A percentile compares a stretch with the other conserved stretches of the same genome.
These are phyloP conservation scores for Cordyceps fumosorosea DNA, from an alignment of 2,329 filamentous ascomycete species.

Conservation along the genomic window DNA sequence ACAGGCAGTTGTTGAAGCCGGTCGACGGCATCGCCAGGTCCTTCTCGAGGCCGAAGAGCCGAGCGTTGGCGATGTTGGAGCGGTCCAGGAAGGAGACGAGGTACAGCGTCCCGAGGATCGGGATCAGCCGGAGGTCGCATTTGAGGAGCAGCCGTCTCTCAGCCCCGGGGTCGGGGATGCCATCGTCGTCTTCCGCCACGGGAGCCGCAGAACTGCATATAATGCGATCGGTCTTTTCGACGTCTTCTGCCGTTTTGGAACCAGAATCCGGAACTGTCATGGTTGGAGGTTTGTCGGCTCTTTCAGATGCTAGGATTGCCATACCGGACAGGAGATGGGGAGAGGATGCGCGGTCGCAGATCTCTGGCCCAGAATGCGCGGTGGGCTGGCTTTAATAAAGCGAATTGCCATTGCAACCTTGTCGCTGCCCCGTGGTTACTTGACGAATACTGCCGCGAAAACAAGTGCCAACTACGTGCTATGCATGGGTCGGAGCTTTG, in stretches of 20 bases:
- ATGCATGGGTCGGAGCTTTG: not conserved
- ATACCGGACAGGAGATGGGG: no score
- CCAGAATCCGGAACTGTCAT: no score
- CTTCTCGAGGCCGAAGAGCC: conserved; percentile 41
- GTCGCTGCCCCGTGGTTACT: not conserved
- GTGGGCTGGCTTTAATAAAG: no score
- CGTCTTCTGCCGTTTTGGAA: no score
- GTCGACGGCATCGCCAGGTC: conserved; percentile 14
- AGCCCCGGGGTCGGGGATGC: no score
- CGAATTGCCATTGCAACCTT: not conserved
- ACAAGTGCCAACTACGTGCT: not conserved
- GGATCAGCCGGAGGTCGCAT: conserved; percentile 14
- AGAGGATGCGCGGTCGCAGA: no score
- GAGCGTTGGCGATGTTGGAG: conserved; percentile 43
- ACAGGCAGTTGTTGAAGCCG: conserved; percentile 40
- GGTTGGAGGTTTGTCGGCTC: no score
- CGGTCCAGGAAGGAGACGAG: conserved; percentile 50
- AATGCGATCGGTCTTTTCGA: no score
- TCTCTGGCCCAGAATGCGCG: no score
- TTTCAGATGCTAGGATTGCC: no score
- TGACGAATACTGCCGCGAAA: no score
- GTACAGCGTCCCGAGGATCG: conserved; percentile 31
- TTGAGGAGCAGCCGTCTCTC: conserved; percentile 9
- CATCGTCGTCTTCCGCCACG: not conserved
- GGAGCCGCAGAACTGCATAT: not conserved